Base-by-base conservation (phyloP, 768 basidiomycete species). In the Rhodotorula babjevae region DNA sequence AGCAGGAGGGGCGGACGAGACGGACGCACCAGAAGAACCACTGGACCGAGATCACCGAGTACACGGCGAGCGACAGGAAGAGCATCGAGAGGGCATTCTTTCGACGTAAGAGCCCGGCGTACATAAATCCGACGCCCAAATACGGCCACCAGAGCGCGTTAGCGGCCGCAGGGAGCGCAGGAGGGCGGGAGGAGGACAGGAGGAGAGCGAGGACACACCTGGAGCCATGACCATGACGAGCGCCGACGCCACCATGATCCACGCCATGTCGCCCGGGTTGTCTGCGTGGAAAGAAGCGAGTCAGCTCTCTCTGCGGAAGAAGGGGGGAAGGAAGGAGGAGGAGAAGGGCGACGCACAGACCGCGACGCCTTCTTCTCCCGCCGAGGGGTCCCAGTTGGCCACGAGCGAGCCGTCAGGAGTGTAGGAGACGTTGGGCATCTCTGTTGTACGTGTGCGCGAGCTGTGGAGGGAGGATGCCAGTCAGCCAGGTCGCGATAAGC, bases 1-100 rank as follows among this genome's bases (percentile, higher is more conserved):
- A 11, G 18, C 44, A 12, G 44, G 14, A 11, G 3, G 49, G 4
- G 19, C 2, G 18, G 47, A 3, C 15, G 47, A 49, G 18, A 23
- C 4, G 47, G 47, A 9, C 47, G 47, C 19, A 49, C 23, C 94
- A 96, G 85, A 95, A 93, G 84, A 85, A 90, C 92, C 46, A 62
- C 33, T 62, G 31, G 44, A 52, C 57, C 61, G 69, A 59, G 58
- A 63, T 44, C 1, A 70, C 73, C 67, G 79, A 78, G 64, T 81
- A 75, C 61, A 81, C 81, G 16, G 81, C 81, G 49, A 83, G 63
- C 7, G 77, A 76, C 14, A 83, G 68, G 78, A 80, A 80, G 52
- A 84, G 72, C 81, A 82, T 82, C 31, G 81, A 82, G 18, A 84
- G 78, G 0, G 83, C 83, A 69, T 83, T 84, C 76, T 83, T 84